Conservation (phyloP, 1,284 basidiomycete genomes). For the Ceratobasidium sp. region DNA sequence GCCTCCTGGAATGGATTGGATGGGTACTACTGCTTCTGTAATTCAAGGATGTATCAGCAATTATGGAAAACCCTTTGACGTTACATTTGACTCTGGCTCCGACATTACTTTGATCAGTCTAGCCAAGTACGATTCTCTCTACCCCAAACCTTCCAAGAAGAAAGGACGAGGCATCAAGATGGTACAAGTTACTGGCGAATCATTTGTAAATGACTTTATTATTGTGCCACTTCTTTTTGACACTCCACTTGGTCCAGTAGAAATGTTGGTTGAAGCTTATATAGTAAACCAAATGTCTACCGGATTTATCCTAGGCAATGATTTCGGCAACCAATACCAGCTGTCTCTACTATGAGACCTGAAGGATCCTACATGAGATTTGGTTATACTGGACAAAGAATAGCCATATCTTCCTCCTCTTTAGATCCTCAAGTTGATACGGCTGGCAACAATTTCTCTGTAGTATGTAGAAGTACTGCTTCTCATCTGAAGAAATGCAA, state of each 20-base stretch:
- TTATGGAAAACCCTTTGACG: not conserved
- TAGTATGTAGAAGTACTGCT: not conserved
- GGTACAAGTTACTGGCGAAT: constrained; percentile 53
- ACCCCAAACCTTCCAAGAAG: constrained; percentile 37
- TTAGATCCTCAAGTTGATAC: constrained; percentile 43
- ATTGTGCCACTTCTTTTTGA: constrained; percentile 52
- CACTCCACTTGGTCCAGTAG: constrained; percentile 53
- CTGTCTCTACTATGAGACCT: constrained; percentile 54
- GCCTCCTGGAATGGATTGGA: constrained; percentile 54
- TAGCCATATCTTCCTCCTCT: constrained; percentile 48
- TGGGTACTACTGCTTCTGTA: constrained; percentile 47
- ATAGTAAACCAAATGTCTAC: constrained; percentile 51
- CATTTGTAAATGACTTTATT: constrained; percentile 54
- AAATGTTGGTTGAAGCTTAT: constrained; percentile 55
- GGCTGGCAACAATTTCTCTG: constrained; percentile 29
- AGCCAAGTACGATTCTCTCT: constrained; percentile 40
- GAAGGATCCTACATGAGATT: constrained; percentile 53
- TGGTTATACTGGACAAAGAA: constrained; percentile 50
- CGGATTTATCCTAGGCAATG: constrained; percentile 56
- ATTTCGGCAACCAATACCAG: constrained; percentile 55
- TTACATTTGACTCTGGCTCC: constrained; percentile 43
- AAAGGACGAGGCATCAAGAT: constrained; percentile 46
- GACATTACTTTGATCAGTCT: constrained; percentile 48
- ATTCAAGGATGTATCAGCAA: constrained; percentile 1
- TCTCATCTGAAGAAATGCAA: not conserved